Base-by-base conservation (phyloP, 768 basidiomycete genomes). In the Leccinellum albellum region DNA sequence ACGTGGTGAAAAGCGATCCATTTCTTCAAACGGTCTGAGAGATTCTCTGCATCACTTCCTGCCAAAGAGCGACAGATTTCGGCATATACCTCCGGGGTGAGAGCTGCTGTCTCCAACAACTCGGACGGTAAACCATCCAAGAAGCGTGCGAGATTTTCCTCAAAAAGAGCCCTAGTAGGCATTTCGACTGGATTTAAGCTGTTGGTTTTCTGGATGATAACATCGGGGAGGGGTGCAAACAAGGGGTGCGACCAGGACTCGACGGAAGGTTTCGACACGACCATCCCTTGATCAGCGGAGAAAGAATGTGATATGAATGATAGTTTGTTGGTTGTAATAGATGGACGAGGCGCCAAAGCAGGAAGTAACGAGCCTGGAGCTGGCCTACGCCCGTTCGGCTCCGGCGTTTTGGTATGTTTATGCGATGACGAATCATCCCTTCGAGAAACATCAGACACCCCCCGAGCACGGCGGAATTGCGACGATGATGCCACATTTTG, bases 1-100 rank as follows among this genome's bases (percentile, higher is more conserved):
- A 87, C 73, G 57, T 85, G 84, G 64, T 88, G 86, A 62, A 80
- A 79, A 17, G 75, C 67, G 14, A 77, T 66, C 87, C 87, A 88
- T 58, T 79, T 76, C 50, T 74, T 77, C 58, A 73, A 63, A 32
- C 82, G 81, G 61, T 74, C 71, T 9, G 78, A 68, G 31, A 79
- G 64, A 50, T 63, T 61, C 15, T 65, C 64, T 7, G 66, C 55
- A 15, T 68, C 64, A 24, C 66, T 61, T 21, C 75, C 75, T 3
- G 77, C 70, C 48, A 88, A 70, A 40, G 73, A 80, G 51, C 73
- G 76, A 37, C 81, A 79, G 31, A 86, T 63, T 35, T 76, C 75
- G 6, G 78, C 75, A 64, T 88, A 89, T 8, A 71, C 68, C 6
- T 85, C 85, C 1, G 79, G 76, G 4, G 77, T 62, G 60, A 88